These are phyloP conservation scores for Crucihimalaya himalaica DNA, from an alignment of 345 rosid species.

Conservation along the genomic window DNA sequence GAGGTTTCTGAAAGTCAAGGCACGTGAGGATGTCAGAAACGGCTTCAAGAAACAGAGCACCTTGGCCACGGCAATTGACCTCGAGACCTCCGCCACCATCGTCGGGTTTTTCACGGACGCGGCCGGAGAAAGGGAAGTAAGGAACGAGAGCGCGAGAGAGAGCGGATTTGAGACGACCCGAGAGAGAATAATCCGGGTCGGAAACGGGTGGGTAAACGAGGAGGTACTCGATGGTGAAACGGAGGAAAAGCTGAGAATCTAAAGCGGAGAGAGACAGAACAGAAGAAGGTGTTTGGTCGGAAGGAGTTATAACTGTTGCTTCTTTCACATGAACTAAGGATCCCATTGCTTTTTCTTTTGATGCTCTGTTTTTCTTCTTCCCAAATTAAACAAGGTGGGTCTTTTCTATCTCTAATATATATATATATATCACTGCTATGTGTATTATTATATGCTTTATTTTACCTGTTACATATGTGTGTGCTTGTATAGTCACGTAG, in stretches of 20 bases:
- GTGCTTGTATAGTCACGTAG: slow-evolving; percentile 26
- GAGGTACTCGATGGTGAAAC: slow-evolving; percentile 82
- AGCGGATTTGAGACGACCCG: slow-evolving; percentile 57
- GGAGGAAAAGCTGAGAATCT: slow-evolving; percentile 88
- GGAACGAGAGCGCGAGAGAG: slow-evolving; percentile 62
- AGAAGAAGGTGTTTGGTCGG: slow-evolving; percentile 62
- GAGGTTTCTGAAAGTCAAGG: slow-evolving; percentile 58
- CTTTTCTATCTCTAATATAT: slow-evolving; percentile 16
- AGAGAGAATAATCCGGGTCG: slow-evolving; percentile 35
- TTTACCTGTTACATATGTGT: neutral
- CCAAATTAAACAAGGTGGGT: slow-evolving; percentile 23
- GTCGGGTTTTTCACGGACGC: slow-evolving; percentile 56
- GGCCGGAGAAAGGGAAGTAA: slow-evolving; percentile 82
- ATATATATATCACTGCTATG: slow-evolving; percentile 1
- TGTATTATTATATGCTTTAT: neutral
- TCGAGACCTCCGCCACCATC: slow-evolving; percentile 46
- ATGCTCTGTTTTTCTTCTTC: slow-evolving; percentile 12
- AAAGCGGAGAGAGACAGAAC: slow-evolving; percentile 73
- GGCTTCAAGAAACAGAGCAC: slow-evolving; percentile 70
- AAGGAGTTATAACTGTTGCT: slow-evolving; percentile 56
- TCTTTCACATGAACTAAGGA: slow-evolving; percentile 54
- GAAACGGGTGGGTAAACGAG: slow-evolving; percentile 53
- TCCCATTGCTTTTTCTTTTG: slow-evolving; percentile 44
- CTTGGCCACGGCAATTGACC: slow-evolving; percentile 69
- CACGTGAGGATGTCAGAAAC: slow-evolving; percentile 41